Evolutionary conservation across 148 eudicot species (phyloP), one percentile per base, ranked within the genome.

Genomic region (Amaranthus palmeri): DNA sequence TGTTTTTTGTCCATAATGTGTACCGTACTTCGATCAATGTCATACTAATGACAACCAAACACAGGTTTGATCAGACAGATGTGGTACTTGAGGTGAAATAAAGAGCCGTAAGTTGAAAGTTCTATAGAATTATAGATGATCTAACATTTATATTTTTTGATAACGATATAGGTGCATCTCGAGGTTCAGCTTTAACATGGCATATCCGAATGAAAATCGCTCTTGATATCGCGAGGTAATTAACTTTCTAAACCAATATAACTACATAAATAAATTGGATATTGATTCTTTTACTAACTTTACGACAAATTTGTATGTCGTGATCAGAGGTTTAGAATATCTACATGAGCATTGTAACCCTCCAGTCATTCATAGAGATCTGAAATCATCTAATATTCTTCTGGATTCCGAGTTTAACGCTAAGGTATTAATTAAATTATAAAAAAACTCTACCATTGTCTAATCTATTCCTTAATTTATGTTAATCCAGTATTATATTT

Each of bases 331-430:
- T 15, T 77, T 90, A 76, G 92, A 88, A 67, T 90, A 86, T 78
- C 82, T 90, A 62, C 96, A 90, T 65, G 96, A 90, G 82, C 86
- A 82, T 54, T 90, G 92, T 80, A 85, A 82, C 54, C 96, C 90
- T 17, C 78, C 88, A 43, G 88, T 90, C 74, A 90, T 90, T 68
- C 92, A 90, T 79, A 86, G 96, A 85, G 92, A 90, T 88, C 82
- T 90, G 78, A 88, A 90, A 82, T 90, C 96, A 77, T 90, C 92
- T 55, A 90, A 88, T 79, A 81, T 90, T 70, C 90, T 90, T 76
- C 88, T 90, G 52, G 96, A 86, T 75, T 76, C 92, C 58, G 73
- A 83, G 74, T 83, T 83, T 81, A 86, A 88, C 72, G 96, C 92
- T 67, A 90, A 88, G 90, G 96, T 90, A 83, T 70, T 63, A 48